These are phyloP conservation scores for Helminthosporium solani DNA, from an alignment of 2,329 filamentous ascomycete species.

Conservation along the genomic window DNA sequence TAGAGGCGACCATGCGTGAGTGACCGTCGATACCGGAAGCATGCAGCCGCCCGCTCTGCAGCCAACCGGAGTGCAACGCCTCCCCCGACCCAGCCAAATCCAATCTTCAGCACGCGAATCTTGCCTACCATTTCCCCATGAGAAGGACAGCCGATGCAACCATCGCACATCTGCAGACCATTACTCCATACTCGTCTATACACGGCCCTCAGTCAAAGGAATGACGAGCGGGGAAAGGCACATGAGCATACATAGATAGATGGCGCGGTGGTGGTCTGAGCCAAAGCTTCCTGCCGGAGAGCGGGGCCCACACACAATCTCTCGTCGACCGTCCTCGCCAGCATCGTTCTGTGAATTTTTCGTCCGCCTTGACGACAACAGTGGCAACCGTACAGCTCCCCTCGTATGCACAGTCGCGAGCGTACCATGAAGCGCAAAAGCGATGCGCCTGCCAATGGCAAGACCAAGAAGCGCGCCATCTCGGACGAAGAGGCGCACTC, in stretches of 20 bases:
- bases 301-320: background rate
- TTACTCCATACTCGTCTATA: background rate
- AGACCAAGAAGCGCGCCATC: constrained; percentile 46
- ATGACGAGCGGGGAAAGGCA: background rate
- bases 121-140: background rate
- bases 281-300: background rate
- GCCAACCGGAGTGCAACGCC: constrained; percentile 14
- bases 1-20: background rate
- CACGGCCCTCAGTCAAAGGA: background rate
- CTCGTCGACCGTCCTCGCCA: background rate
- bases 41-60: constrained; percentile 1
- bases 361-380: background rate
- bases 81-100: background rate
- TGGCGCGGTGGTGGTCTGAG: background rate
- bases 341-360: background rate
- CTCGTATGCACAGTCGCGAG: background rate
- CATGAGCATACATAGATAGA: too few species aligned
- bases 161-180: background rate
- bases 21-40: constrained; percentile 7
- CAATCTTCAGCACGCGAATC: constrained; percentile 1
- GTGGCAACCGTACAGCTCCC: too few species aligned
- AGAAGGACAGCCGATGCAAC: background rate
- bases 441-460: constrained; percentile 39
- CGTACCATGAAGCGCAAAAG: constrained; percentile 48
- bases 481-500: constrained; percentile 43